Percentiles rank a stretch among this genome's conserved stretches.
Evolutionary conservation across 345 rosid species (phyloP).

Genomic region (Durio zibethinus): DNA sequence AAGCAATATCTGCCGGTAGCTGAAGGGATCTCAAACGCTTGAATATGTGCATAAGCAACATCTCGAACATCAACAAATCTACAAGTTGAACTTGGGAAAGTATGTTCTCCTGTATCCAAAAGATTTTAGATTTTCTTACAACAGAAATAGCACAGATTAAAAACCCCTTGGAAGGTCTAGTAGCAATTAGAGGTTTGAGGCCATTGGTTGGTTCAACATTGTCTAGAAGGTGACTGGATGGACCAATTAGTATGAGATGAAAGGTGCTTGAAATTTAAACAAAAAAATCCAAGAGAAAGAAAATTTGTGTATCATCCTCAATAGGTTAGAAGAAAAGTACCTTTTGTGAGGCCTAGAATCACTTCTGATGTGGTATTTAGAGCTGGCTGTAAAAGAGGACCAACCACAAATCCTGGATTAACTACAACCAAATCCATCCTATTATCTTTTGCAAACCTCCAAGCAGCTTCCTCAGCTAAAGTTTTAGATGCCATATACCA

Average conservation of each 20-base stretch:
- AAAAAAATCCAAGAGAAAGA: not conserved
- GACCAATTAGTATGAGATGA: not conserved
- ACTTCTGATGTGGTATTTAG: conserved; percentile 22
- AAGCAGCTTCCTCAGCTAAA: conserved; percentile 37
- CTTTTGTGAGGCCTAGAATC: conserved; percentile 26
- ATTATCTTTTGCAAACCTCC: conserved; percentile 30
- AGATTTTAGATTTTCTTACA: not conserved
- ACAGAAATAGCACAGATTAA: not conserved
- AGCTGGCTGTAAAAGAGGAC: conserved; percentile 42
- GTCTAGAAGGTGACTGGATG: not conserved
- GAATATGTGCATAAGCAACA: conserved; percentile 53
- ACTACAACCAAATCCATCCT: conserved; percentile 23
- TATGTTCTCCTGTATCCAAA: conserved; percentile 17
- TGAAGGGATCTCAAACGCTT: conserved; percentile 44
- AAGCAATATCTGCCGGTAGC: conserved; percentile 42
- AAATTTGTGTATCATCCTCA: not conserved
- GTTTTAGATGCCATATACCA: conserved; percentile 32
- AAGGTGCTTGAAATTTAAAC: not conserved
- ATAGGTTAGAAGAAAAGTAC: conserved; percentile 17
- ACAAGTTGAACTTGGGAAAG: not conserved
- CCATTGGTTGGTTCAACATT: not conserved
- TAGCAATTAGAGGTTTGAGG: not conserved
- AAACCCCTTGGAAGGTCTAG: not conserved
- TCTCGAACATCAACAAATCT: conserved; percentile 52
- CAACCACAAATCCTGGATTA: conserved; percentile 39